Evolutionary conservation across 306 rosid species (phyloP).

Genomic region (Vicia sativa): DNA sequence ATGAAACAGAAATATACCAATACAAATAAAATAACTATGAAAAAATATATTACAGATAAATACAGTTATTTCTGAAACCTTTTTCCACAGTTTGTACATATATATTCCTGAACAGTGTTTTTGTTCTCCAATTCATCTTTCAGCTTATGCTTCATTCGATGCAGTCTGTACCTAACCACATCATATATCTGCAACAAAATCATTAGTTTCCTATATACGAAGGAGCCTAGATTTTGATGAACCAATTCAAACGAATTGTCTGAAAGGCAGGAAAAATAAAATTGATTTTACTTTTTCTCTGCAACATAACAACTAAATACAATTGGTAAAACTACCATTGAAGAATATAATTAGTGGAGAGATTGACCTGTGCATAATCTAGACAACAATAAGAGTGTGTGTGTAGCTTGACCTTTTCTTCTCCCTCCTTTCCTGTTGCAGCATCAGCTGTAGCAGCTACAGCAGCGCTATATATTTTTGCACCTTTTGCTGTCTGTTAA

Average conservation of each 20-base stretch:
- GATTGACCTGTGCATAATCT: conserved; percentile 72
- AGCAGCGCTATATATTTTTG: conserved; percentile 88
- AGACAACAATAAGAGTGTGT: conserved; percentile 92
- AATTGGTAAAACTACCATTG: conserved; percentile 21
- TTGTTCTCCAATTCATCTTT: conserved; percentile 98
- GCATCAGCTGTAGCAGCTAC: conserved; percentile 89
- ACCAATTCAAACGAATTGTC: conserved; percentile 26
- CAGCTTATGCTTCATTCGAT: conserved; percentile 92
- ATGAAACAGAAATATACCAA: conserved; percentile 22
- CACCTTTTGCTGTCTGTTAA: conserved; percentile 91
- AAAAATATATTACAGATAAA: conserved; percentile 5
- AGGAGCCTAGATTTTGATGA: conserved; percentile 39
- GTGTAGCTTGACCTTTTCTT: conserved; percentile 91
- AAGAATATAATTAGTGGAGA: conserved; percentile 35
- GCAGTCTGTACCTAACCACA: conserved; percentile 91
- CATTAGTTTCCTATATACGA: conserved; percentile 35
- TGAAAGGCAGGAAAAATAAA: conserved; percentile 30
- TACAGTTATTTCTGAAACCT: conserved; percentile 55
- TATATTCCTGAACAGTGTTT: conserved; percentile 88
- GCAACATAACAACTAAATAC: conserved; percentile 28
- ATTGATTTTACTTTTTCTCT: conserved; percentile 30
- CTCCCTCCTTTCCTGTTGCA: conserved; percentile 70
- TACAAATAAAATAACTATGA: conserved; percentile 29
- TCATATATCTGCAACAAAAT: conserved; percentile 73
- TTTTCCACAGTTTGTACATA: conserved; percentile 84